Base-by-base conservation (phyloP, 257 asterid genomes). In the Rauvolfia tetraphylla region DNA sequence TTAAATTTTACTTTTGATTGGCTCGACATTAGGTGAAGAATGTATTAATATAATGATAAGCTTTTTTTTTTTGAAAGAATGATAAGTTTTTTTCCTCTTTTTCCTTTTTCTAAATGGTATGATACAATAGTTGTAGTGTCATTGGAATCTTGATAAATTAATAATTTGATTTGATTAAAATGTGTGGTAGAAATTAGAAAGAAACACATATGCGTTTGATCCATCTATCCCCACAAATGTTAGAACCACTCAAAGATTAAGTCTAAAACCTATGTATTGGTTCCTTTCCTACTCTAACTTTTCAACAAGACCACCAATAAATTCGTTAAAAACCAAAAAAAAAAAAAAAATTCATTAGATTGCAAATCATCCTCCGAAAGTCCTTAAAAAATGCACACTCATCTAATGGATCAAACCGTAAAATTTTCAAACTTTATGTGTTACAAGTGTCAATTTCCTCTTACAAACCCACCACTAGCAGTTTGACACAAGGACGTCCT, bases 401-500 rank as follows among this genome's bases (percentile, higher is more conserved):
- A 7, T 33, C n/a, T 15, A 63, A n/a, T 5, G 29, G 48, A 65
- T 34, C 27, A 6, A 67, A 20, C 31, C 51, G 20, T 2, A 22
- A 67, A 8, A 20, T 11, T 34, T 66, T 36, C 71, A 20, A 20
- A 22, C 8, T 67, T 67, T 33, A 10, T 36, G 58, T 70, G 8
- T 25, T 69, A 25, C 36, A 22, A 25, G 36, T 42, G 73, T 68
- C 36, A 41, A 23, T 22, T 41, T 41, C 44, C 8, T 8, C 9
- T 12, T 10, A 10, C 15, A 7, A 34, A 34, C 38, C 1, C 34
- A 23, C 18, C 66, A 27, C 1, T 8, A 1, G 6, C 12, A 56
- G 39, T 54, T 56, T n/a, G 11, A 61, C 8, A 1, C 1, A 69
- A 75, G 81, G 87, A 76, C 41, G 82, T 68, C 71, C 18, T 48